Conservation (phyloP, 495 filamentous ascomycete species). For the Penicillium lividum region DNA sequence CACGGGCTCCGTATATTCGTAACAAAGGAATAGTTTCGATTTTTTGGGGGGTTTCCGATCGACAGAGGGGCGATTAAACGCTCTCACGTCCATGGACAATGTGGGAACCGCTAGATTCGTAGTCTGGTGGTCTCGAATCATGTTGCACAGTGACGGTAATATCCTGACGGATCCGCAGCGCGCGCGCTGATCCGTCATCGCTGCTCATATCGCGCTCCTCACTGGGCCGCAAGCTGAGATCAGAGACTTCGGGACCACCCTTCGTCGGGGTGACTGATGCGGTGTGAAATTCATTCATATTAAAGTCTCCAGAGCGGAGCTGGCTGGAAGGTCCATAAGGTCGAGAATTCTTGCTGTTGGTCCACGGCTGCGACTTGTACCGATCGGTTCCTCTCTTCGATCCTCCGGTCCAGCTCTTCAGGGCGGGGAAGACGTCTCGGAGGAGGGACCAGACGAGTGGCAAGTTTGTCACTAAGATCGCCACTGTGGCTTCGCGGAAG, state of each 20-base stretch:
- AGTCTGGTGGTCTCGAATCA: constrained; percentile 31
- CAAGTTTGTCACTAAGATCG: constrained; percentile 64
- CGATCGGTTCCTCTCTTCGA: constrained; percentile 41
- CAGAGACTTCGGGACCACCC: constrained; percentile 24
- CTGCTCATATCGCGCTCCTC: constrained; percentile 40
- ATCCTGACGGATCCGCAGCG: constrained; percentile 47
- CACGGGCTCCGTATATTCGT: constrained; percentile 24
- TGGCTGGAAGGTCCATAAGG: constrained; percentile 38
- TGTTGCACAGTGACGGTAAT: constrained; percentile 48
- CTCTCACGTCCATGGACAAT: constrained; percentile 17
- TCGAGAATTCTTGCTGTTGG: constrained; percentile 34
- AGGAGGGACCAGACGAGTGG: constrained; percentile 66
- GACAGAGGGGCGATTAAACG: background rate
- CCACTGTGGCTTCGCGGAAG: constrained; percentile 66
- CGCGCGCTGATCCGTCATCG: constrained; percentile 44
- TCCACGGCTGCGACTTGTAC: constrained; percentile 42
- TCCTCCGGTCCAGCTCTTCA: constrained; percentile 50
- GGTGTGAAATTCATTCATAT: constrained; percentile 36
- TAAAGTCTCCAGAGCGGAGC: constrained; percentile 34
- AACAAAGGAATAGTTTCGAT: constrained; percentile 4
- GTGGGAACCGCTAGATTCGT: constrained; percentile 18
- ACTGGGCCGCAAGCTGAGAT: constrained; percentile 30
- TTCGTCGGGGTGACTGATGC: constrained; percentile 34
- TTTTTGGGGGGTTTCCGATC: background rate
- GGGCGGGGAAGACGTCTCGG: constrained; percentile 56